Evolutionary conservation across 164 flowering plant species (phyloP), one percentile per base, ranked within the genome.

Genomic region (Warburgia ugandensis): DNA sequence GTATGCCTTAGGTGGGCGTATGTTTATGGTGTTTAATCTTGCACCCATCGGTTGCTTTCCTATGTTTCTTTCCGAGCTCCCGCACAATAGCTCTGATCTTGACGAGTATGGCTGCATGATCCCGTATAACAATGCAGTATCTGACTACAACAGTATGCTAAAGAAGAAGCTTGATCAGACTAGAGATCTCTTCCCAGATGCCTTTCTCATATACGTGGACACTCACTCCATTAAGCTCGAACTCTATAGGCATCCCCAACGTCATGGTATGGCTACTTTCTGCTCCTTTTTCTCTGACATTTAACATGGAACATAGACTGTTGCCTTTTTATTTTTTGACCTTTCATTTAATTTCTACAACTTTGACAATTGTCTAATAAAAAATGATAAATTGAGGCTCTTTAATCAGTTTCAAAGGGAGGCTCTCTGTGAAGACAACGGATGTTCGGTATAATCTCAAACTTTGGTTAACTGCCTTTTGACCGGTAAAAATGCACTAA

Each of bases 11-110:
- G 91, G 95, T 0, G 94, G 94, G n/a, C 70, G 83, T 2, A 68
- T 81, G 38, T 76, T 91, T 61, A 23, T 80, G 30, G 86, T 91
- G 35, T 70, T 73, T 0, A 86, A 91, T 55, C 71, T 86, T 13
- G 95, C 92, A 5, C 95, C 97, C 1, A 57, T 86, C 1, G 95
- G 95, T 0, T 90, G 97, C 48, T 88, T 76, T 45, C 97, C 97
- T 2, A 56, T 83, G 4, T 69, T 86, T 23, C 19, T 89, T 60
- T 81, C 59, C 4, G 43, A 61, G 56, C 76, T 79, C 20, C 78
- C 82, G 19, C 89, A 78, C 44, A 40, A 48, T 22, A 56, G 45
- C 20, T 71, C 85, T 0, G 92, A 91, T 43, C 17, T 86, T 2
- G 94, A 91, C 54, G 22, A 10, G 40, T 84, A 52, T 52, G 95